A percentile compares a stretch with the other conserved stretches of the same genome.
These are phyloP conservation scores for Euclidium syriacum DNA, from an alignment of 345 rosid genomes.

Conservation along the genomic window DNA sequence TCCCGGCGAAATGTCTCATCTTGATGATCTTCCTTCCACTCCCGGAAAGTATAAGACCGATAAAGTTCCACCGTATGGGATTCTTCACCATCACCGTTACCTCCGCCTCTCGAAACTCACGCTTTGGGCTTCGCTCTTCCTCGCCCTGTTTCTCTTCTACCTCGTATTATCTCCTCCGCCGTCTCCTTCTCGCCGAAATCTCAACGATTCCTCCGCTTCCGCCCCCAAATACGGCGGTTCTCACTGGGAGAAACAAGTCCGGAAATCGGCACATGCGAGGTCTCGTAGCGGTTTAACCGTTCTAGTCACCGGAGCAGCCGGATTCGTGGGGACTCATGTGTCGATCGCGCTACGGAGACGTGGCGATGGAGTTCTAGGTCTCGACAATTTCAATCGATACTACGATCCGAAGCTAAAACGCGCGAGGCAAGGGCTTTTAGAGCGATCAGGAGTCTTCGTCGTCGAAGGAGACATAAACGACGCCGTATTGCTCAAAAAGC, in stretches of 20 bases:
- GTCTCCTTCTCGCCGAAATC: conserved; percentile 37
- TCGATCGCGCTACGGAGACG: conserved; percentile 50
- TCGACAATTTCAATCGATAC: conserved; percentile 69
- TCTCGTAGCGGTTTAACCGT: conserved; percentile 40
- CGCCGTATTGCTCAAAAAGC: conserved; percentile 39
- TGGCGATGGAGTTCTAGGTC: conserved; percentile 73
- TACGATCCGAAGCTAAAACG: conserved; percentile 54
- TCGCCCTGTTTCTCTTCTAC: conserved; percentile 47
- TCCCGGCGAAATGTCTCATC: conserved; percentile 49
- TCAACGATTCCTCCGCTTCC: conserved; percentile 30
- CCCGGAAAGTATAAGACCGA: conserved; percentile 66
- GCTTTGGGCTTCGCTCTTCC: conserved; percentile 42
- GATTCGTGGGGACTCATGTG: conserved; percentile 69
- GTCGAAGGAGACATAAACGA: conserved; percentile 65
- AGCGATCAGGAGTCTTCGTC: conserved; percentile 46
- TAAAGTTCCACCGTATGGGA: conserved; percentile 29
- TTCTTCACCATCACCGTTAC: conserved; percentile 41
- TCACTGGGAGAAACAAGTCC: conserved; percentile 47
- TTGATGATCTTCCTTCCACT: conserved; percentile 49
- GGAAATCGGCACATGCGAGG: conserved; percentile 44
- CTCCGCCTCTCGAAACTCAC: conserved; percentile 44
- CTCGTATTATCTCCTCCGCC: conserved; percentile 30
- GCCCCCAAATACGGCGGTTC: conserved; percentile 33
- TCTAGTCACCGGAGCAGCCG: conserved; percentile 78
- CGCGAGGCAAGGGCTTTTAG: conserved; percentile 47